These are phyloP conservation scores for Botryotinia calthae DNA, from an alignment of 2,329 filamentous ascomycete genomes.

Conservation along the genomic window DNA sequence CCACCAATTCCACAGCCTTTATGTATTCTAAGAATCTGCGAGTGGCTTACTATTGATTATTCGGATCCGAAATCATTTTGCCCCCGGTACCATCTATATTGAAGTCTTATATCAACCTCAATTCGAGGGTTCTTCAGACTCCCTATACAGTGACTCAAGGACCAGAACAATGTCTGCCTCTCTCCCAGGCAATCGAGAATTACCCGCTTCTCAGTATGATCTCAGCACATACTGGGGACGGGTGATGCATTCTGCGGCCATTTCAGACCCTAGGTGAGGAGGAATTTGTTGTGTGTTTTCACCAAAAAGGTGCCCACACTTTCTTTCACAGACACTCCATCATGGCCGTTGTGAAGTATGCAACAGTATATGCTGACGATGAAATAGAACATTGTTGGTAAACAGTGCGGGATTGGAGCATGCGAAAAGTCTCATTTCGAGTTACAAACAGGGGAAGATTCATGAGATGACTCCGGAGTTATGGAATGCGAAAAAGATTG, in stretches of 20 bases:
- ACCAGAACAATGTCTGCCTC: constrained; percentile 59
- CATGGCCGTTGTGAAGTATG: constrained; percentile 9
- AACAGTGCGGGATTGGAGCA: constrained; percentile 75
- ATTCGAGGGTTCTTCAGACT: background rate
- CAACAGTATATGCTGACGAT: constrained; percentile 26
- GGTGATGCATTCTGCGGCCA: constrained; percentile 81
- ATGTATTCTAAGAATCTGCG: background rate
- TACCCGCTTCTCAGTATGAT: constrained; percentile 90
- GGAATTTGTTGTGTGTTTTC: constrained; percentile 28
- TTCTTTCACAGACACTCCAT: constrained; percentile 17
- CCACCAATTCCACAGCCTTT: background rate
- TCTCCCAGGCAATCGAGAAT: constrained; percentile 68
- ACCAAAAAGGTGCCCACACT: constrained; percentile 31
- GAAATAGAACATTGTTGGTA: constrained; percentile 76
- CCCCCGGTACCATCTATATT: background rate
- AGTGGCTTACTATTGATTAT: background rate
- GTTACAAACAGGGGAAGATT: constrained; percentile 83
- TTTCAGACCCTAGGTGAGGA: constrained; percentile 92
- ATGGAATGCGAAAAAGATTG: constrained; percentile 94
- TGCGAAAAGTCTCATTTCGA: constrained; percentile 76
- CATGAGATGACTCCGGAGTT: constrained; percentile 82
- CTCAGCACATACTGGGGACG: constrained; percentile 92
- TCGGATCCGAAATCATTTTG: constrained; percentile 12
- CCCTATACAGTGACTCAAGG: background rate
- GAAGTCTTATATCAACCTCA: constrained; percentile 6